Conservation (phyloP, 2,329 filamentous ascomycete species). For the Colletotrichum paranaense region DNA sequence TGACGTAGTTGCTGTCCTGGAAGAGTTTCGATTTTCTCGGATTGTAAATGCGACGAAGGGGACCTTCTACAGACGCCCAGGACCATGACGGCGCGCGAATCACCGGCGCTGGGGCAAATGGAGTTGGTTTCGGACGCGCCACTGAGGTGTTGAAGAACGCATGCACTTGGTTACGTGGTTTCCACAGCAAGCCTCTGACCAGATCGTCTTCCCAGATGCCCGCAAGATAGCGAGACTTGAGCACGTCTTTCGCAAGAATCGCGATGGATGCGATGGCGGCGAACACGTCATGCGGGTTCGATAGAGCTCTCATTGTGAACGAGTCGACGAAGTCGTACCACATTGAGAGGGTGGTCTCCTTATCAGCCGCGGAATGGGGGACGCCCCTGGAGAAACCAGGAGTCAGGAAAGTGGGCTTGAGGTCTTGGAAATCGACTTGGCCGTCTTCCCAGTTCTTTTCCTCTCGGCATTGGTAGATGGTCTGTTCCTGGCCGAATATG, state of each 20-base stretch:
- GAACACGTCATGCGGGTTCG: slow-evolving; percentile 24
- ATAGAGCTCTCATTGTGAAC: slow-evolving; percentile 3
- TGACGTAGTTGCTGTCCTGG: neutral
- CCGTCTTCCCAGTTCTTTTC: slow-evolving; percentile 10
- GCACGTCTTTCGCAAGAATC: slow-evolving; percentile 1
- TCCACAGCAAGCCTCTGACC: slow-evolving; percentile 18
- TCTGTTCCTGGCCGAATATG: slow-evolving; percentile 2
- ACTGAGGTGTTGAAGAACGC: neutral
- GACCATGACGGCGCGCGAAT: slow-evolving; percentile 21
- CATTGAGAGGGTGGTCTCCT: neutral
- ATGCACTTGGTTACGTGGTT: slow-evolving; percentile 11
- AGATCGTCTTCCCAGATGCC: slow-evolving; percentile 18
- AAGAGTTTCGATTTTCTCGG: neutral
- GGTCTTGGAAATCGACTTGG: neutral
- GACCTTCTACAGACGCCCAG: slow-evolving; percentile 23
- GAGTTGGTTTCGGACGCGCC: slow-evolving; percentile 6
- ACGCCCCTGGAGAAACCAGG: neutral
- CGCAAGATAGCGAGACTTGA: slow-evolving; percentile 5
- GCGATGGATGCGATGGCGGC: slow-evolving; percentile 25
- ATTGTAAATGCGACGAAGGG: neutral
- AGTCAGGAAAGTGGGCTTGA: neutral
- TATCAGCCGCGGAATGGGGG: neutral
- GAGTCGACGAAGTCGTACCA: slow-evolving; percentile 4
- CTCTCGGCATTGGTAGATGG: neutral
- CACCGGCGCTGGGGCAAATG: slow-evolving; percentile 6